Evolutionary conservation across 1,139 yeast genomes (phyloP).

Genomic region (Eremothecium cymbalariae): DNA sequence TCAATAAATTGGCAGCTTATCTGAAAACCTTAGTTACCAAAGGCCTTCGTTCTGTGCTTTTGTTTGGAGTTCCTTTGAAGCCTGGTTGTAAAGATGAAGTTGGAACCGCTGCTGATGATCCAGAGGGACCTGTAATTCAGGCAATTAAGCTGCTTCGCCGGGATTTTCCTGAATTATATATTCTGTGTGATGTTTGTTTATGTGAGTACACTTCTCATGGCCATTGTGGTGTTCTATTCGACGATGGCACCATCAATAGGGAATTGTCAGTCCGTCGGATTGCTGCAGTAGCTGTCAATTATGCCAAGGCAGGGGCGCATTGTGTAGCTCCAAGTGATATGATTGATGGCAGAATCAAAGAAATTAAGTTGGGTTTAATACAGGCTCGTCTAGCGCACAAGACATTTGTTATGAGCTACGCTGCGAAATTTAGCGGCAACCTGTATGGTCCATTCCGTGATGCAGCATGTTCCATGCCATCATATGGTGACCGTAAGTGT

Average conservation of each 20-base stretch:
- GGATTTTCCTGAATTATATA: constrained; percentile 71
- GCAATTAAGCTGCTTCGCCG: constrained; percentile 58
- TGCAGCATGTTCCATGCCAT: constrained; percentile 89
- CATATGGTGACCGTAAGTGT: constrained; percentile 83
- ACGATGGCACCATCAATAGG: constrained; percentile 78
- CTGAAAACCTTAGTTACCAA: constrained; percentile 62
- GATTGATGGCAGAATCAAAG: constrained; percentile 92
- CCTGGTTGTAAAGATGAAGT: constrained; percentile 66
- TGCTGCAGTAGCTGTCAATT: constrained; percentile 92
- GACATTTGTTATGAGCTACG: constrained; percentile 83
- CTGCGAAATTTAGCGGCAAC: constrained; percentile 88
- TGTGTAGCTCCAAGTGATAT: constrained; percentile 97
- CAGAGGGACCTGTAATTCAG: constrained; percentile 86
- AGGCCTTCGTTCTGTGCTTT: constrained; percentile 77
- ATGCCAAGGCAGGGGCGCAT: constrained; percentile 92
- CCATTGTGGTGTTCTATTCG: constrained; percentile 85
- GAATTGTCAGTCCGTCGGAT: constrained; percentile 69
- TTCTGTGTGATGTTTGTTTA: constrained; percentile 90
- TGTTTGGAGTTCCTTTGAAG: constrained; percentile 84
- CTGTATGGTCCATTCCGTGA: constrained; percentile 97
- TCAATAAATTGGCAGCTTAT: constrained; percentile 68
- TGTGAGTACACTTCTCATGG: constrained; percentile 97
- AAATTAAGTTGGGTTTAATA: constrained; percentile 77
- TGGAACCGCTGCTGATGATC: constrained; percentile 94
- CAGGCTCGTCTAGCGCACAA: constrained; percentile 81